Evolutionary conservation across 1,284 basidiomycete genomes (phyloP).

Genomic region (Farysia itapuensis): DNA sequence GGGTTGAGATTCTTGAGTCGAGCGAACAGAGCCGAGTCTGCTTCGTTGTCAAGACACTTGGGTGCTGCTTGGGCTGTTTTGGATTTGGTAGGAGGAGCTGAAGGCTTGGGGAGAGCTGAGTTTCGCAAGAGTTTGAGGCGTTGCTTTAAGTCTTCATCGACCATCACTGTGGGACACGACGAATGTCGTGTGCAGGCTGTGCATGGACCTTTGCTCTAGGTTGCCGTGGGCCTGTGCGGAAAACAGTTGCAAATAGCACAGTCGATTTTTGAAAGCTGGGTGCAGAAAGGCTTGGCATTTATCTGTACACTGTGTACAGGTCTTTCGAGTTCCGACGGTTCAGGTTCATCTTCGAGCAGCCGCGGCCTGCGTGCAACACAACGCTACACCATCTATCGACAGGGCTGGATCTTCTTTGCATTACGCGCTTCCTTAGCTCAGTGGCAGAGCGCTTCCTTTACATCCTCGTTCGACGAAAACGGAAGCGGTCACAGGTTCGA

Average conservation of each 20-base stretch:
- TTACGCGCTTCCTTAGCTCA: conserved; percentile 1
- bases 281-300: neutral
- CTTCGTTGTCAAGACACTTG: neutral
- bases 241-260: neutral
- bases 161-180: conserved; percentile 2
- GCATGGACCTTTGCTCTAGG: neutral
- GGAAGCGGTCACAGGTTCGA: conserved; percentile 31
- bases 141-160: conserved; percentile 24
- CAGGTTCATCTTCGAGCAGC: neutral
- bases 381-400: neutral
- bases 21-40: neutral
- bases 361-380: neutral
- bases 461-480: neutral
- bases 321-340: too few relatives aligned
- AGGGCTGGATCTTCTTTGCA: neutral
- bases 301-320: neutral
- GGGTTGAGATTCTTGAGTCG: conserved; percentile 1
- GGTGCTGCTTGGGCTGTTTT: neutral
- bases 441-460: conserved; percentile 3
- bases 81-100: neutral
- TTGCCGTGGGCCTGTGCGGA: neutral
- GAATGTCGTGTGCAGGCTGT: too few relatives aligned
- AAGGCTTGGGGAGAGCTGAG: neutral
- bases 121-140: conserved; percentile 7
- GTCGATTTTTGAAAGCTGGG: neutral